Conservation (phyloP, 2,329 filamentous ascomycete species). For the Scleromitrula shiraiana region DNA sequence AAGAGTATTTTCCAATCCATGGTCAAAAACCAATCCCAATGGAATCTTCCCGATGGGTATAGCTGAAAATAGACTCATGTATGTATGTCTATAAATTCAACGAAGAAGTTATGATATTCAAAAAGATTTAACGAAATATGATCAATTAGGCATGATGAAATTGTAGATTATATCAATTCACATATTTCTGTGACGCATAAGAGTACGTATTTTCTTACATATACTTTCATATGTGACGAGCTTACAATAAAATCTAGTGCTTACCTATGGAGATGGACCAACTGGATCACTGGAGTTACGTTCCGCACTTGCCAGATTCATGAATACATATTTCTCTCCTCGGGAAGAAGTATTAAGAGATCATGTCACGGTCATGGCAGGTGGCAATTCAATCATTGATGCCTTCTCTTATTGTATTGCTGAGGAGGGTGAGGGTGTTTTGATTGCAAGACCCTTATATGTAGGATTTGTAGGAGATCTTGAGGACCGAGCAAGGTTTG, state of each 20-base stretch:
- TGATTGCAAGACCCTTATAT: conserved; percentile 40
- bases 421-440: conserved; percentile 37
- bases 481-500: conserved; percentile 24
- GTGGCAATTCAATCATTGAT: conserved; percentile 28
- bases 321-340: conserved; percentile 36
- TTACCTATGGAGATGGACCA: conserved; percentile 14
- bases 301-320: conserved; percentile 32
- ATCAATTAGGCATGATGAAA: conserved; percentile 11
- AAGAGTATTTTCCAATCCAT: conserved; percentile 12
- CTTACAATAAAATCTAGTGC: conserved; percentile 5
- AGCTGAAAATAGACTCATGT: conserved; percentile 16
- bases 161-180: conserved; percentile 8
- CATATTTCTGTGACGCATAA: conserved; percentile 6
- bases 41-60: conserved; percentile 13
- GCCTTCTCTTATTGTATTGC: conserved; percentile 35
- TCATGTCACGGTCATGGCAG: conserved; percentile 34
- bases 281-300: conserved; percentile 31
- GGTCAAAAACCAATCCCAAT: conserved; percentile 8
- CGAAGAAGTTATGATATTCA: background rate
- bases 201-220: background rate
- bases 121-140: background rate
- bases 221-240: background rate
- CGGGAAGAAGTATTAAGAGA: conserved; percentile 27
- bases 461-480: conserved; percentile 39
- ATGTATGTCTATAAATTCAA: background rate